Conservation (phyloP, 1,284 basidiomycete genomes). For the Malassezia vespertilionis region DNA sequence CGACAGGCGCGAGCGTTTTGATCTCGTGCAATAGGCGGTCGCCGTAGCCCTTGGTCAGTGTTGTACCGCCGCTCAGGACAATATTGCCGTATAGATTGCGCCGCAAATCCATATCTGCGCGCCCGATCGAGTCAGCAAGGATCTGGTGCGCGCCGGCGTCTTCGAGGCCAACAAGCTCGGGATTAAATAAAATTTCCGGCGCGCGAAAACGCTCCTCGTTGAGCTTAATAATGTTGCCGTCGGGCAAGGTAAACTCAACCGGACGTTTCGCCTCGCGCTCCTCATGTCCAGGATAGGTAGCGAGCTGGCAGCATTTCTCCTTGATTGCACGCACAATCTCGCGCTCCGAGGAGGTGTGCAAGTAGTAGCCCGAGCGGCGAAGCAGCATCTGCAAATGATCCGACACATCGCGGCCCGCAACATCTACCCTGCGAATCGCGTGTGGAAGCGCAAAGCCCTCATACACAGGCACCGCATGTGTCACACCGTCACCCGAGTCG, state of each 20-base stretch:
- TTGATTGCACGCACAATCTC: conserved; percentile 96
- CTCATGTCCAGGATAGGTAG: conserved; percentile 79
- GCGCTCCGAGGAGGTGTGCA: conserved; percentile 91
- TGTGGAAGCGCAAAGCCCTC: conserved; percentile 99
- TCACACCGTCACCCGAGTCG: conserved; percentile 97
- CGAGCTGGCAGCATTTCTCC: conserved; percentile 93
- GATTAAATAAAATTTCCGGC: conserved; percentile 95
- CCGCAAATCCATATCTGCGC: conserved; percentile 66
- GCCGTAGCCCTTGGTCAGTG: conserved; percentile 60
- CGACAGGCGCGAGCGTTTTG: conserved; percentile 89
- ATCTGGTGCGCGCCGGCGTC: conserved; percentile 96
- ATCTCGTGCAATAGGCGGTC: conserved; percentile 89
- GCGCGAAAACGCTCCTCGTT: conserved; percentile 91
- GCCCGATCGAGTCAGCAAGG: conserved; percentile 49
- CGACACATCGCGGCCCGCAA: conserved; percentile 89
- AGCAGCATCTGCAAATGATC: conserved; percentile 87
- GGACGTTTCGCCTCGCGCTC: conserved; percentile 64
- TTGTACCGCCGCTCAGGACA: conserved; percentile 90
- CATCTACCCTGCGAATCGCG: conserved; percentile 84
- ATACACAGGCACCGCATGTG: conserved; percentile 96
- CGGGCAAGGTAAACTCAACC: conserved; percentile 88
- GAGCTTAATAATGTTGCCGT: conserved; percentile 86
- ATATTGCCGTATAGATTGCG: conserved; percentile 94
- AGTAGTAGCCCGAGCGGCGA: conserved; percentile 83
- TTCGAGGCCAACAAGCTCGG: conserved; percentile 88